Evolutionary conservation across 2,329 filamentous ascomycete genomes (phyloP), one percentile per base, ranked within the genome.

Genomic region (Pyricularia sp.): DNA sequence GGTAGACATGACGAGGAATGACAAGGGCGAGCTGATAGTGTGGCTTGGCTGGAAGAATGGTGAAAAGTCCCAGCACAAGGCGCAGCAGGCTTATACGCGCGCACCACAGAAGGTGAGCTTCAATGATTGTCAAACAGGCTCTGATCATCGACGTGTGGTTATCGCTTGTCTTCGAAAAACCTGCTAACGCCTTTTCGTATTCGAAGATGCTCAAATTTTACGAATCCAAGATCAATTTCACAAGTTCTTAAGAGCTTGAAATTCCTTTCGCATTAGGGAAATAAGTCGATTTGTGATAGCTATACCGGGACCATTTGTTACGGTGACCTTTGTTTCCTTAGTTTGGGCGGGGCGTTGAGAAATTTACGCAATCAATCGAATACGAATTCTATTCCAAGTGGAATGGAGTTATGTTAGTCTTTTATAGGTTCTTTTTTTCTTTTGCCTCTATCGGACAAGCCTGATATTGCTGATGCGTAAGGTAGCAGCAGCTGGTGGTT

Each of bases 11-110:
- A 90, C 91, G 69, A 86, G 92, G 73, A 88, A 92, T 72, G 84
- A 85, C 66, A 81, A 85, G 4, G 85, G 84, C 23, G 84, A 83
- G 70, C 81, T 92, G 17, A 83, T 88, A 36, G 90, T 91, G 0
- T 92, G 90, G 73, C 79, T 94, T 36, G 86, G 87, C 14, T 94
- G 92, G 92, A 89, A 88, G 73, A 88, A 90, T 70, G 88, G 88
- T 10, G 82, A 86, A 65, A 93, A 92, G 81, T 92, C 68, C 0
- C 88, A 91, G 75, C 92, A 94, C 74, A 84, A 87, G 11, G 87
- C 92, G 20, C 77, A 82, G 25, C 83, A 89, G 17, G 84, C 93
- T 9, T 92, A 94, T 74, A 85, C 88, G 74, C 89, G 92, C 73
- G 93, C 91, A 72, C 92, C 92, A 0, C 92, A 94, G 75, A 92